Conservation (phyloP, 169 alveolate species). For the Babesia ovis region DNA sequence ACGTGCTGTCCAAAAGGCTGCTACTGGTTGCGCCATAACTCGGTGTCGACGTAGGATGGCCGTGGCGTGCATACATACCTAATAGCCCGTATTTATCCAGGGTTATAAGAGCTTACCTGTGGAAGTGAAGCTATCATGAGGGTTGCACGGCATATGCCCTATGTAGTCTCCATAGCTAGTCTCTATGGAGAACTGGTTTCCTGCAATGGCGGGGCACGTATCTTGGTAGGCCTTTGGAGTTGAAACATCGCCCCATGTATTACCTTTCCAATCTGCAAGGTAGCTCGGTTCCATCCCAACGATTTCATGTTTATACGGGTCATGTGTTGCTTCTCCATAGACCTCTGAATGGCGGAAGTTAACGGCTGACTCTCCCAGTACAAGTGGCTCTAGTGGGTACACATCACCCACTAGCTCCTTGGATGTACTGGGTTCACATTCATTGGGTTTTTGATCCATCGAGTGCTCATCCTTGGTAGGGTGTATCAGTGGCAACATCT, state of each 20-base stretch:
- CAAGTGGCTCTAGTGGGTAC: conserved; percentile 27
- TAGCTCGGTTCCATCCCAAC: conserved; percentile 49
- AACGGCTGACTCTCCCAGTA: conserved; percentile 24
- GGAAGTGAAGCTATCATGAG: neutral
- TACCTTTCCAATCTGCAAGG: conserved; percentile 31
- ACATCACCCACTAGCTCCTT: neutral
- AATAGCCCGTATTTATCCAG: neutral
- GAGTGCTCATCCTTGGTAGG: neutral
- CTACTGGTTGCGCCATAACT: neutral
- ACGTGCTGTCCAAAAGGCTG: neutral
- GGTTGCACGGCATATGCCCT: neutral
- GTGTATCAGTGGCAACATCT: conserved; percentile 6
- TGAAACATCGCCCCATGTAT: conserved; percentile 4
- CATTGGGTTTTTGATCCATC: neutral
- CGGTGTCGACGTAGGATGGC: neutral
- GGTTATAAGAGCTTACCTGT: neutral
- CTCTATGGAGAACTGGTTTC: neutral
- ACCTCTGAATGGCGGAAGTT: neutral
- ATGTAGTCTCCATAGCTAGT: neutral
- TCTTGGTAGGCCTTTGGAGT: conserved; percentile 16
- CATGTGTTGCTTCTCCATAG: neutral
- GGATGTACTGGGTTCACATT: neutral
- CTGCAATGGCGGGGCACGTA: neutral
- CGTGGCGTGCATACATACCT: neutral
- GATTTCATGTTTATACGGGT: conserved; percentile 8